These are phyloP conservation scores for Xylaria sp. DNA, from an alignment of 495 filamentous ascomycete genomes.

Conservation along the genomic window DNA sequence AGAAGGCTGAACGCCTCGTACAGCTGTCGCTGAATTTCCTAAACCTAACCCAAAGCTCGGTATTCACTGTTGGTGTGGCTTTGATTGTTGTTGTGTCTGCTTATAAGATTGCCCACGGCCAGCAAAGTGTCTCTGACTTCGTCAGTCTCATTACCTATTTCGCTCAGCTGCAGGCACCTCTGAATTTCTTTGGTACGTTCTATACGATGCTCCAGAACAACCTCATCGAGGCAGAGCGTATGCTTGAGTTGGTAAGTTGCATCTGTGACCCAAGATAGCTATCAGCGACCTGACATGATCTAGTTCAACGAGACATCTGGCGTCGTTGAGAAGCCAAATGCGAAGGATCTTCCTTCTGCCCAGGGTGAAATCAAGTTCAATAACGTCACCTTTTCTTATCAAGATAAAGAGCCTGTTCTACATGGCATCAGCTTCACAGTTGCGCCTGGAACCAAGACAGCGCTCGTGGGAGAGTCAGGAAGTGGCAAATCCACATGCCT, in stretches of 20 bases:
- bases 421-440: constrained; percentile 75
- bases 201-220: constrained; percentile 87
- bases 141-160: constrained; percentile 78
- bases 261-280: neutral
- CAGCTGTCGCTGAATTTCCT: constrained; percentile 68
- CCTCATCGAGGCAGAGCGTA: constrained; percentile 83
- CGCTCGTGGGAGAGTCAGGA: constrained; percentile 82
- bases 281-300: neutral
- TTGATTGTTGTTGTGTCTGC: constrained; percentile 40
- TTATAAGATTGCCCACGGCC: constrained; percentile 86
- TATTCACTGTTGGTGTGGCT: constrained; percentile 28
- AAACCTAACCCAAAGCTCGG: constrained; percentile 55
- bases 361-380: constrained; percentile 76
- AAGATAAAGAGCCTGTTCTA: constrained; percentile 76
- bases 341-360: constrained; percentile 59
- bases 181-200: constrained; percentile 90
- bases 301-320: constrained; percentile 68
- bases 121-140: constrained; percentile 85
- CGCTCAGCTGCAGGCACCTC: constrained; percentile 77
- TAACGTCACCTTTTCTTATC: constrained; percentile 79
- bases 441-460: constrained; percentile 78
- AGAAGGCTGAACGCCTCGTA: constrained; percentile 43
- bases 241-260: constrained; percentile 70
- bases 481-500: constrained; percentile 88
- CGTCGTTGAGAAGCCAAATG: constrained; percentile 66